Evolutionary conservation across 2,329 filamentous ascomycete genomes (phyloP).

Genomic region (Aspergillus carbonarius): DNA sequence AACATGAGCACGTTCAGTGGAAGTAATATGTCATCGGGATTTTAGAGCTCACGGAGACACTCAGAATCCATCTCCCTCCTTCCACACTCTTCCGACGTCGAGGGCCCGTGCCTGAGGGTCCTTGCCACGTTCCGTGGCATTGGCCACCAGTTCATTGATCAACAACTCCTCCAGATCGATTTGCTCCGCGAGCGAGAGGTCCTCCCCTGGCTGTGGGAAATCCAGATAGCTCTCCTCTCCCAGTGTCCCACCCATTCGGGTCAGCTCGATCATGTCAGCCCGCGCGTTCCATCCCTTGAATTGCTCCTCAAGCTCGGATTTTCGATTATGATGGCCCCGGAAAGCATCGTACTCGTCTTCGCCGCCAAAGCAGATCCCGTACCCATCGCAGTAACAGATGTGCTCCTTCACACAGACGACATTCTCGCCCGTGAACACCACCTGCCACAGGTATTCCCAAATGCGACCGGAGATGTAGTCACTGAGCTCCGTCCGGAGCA

Average conservation of each 20-base stretch:
- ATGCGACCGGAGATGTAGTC: constrained; percentile 60
- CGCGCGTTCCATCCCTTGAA: constrained; percentile 43
- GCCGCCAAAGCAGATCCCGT: constrained; percentile 60
- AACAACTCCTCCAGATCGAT: constrained; percentile 46
- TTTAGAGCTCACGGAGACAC: neutral
- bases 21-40: neutral
- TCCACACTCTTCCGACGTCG: constrained; percentile 56
- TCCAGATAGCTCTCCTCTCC: constrained; percentile 29
- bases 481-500: constrained; percentile 56
- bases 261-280: constrained; percentile 34
- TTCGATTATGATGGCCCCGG: constrained; percentile 44
- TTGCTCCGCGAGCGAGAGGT: constrained; percentile 43
- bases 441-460: constrained; percentile 66
- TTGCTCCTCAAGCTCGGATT: constrained; percentile 34
- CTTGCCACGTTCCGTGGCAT: constrained; percentile 52
- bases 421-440: constrained; percentile 55
- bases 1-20: too few relatives aligned
- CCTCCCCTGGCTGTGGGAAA: constrained; percentile 43
- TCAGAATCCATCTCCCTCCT: constrained; percentile 56
- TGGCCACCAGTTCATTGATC: constrained; percentile 42
- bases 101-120: constrained; percentile 53
- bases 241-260: constrained; percentile 23
- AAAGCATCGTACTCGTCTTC: constrained; percentile 51
- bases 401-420: constrained; percentile 51
- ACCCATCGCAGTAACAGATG: constrained; percentile 64